phyloP scores from a whole-genome alignment of 2,329 filamentous ascomycete species.

The Claviceps quebecensis region DNA sequence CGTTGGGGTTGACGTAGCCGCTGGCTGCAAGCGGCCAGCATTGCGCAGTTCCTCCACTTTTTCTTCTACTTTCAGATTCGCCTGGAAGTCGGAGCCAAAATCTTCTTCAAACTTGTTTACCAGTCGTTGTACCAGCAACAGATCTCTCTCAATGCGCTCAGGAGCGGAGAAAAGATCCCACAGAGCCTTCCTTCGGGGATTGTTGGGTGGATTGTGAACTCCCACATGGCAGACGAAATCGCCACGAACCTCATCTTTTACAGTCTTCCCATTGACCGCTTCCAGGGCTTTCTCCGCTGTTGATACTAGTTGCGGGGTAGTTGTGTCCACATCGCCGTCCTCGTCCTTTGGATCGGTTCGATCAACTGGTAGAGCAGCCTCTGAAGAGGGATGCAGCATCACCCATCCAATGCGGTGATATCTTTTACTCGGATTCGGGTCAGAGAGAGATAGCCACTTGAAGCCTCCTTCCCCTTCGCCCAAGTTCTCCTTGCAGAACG shows the following conservation, averaged over 20 bases:
- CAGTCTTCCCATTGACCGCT: slow-evolving; percentile 94
- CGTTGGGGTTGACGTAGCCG: slow-evolving; percentile 31
- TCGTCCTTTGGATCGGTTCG: slow-evolving; percentile 62
- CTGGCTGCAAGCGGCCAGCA: slow-evolving; percentile 62
- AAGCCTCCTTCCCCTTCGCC: slow-evolving; percentile 85
- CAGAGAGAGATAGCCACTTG: slow-evolving; percentile 89
- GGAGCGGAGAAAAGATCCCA: slow-evolving; percentile 95
- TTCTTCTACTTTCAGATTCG: slow-evolving; percentile 68
- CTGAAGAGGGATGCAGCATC: slow-evolving; percentile 71
- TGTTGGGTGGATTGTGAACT: slow-evolving; percentile 76
- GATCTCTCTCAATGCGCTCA: slow-evolving; percentile 82
- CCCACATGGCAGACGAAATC: slow-evolving; percentile 97
- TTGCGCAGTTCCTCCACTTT: slow-evolving; percentile 68
- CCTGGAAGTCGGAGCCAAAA: slow-evolving; percentile 63
- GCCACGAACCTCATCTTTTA: slow-evolving; percentile 82
- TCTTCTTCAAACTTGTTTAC: slow-evolving; percentile 76
- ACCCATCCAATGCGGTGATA: slow-evolving; percentile 99
- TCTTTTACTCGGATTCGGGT: slow-evolving; percentile 92
- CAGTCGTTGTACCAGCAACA: slow-evolving; percentile 68
- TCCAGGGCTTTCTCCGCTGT: slow-evolving; percentile 79
- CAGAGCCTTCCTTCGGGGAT: slow-evolving; percentile 83
- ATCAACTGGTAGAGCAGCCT: slow-evolving; percentile 51
- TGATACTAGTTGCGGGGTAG: slow-evolving; percentile 35
- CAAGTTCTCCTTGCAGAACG: slow-evolving; percentile 86
- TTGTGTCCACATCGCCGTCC: slow-evolving; percentile 42